Base-by-base conservation (phyloP, 2,329 filamentous ascomycete genomes). In the Chaetothyriales sp. region DNA sequence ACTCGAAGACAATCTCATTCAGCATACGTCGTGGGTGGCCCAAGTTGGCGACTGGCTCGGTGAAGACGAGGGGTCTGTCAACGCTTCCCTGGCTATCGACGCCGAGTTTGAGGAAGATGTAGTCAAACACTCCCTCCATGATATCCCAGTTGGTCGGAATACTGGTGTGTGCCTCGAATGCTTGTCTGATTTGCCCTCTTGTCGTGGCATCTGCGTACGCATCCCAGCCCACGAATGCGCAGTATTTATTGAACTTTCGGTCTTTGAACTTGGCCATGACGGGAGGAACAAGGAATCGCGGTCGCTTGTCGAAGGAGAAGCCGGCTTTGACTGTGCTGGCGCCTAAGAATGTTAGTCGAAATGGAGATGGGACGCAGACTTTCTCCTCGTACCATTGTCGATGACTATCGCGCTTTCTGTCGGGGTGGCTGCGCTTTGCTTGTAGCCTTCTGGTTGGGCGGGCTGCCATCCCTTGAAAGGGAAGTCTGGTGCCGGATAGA, bases 101-200 rank as follows among this genome's bases (percentile, higher is more conserved):
- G 3, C 92, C 92, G 50, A 98, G 71, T 69, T 95, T 96, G 59
- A 95, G 75, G 66, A 98, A 98, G 43, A 89, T 77, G 66, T 95
- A 95, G 69, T 98, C 92, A 46, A 98, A 70, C 4, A 95, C 75
- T 52, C 90, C 88, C 67, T 98, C 92, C 80, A 95, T 88, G 32
- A 88, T 89, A 67, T 98, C 92, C 88, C 93, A 98, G 65, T 96
- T 96, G 66, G 86, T 89, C 54, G 96, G 80, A 46, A 98, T 83
- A 57, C 89, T 90, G 44, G 83, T 90, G 20, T 89, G 89, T 1
- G 83, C 78, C 65, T 98, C 92, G 61, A 95, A 96, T 1, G 89
- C 83, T 65, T 86, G 85, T 64, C 90, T 83, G 53, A 94, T 83
- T 65, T 96, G 92, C 9, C 88, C 86, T 51, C 86, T 79, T 19